Conservation (phyloP, 176 grass and related monocot genomes). For the Oryza meyeriana region DNA sequence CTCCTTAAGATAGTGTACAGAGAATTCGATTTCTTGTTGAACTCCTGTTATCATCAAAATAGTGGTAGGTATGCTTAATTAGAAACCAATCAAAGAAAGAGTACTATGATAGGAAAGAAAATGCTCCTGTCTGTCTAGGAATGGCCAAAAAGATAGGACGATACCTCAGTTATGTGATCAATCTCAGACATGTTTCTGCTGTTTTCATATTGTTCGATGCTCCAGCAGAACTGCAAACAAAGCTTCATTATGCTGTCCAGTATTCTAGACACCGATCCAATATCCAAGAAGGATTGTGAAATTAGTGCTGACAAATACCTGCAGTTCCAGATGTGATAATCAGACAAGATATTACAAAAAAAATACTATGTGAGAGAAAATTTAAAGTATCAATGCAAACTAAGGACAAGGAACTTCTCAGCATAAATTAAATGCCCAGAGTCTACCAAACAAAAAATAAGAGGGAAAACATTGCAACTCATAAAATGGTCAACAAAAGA, state of each 20-base stretch:
- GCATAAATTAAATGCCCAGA: neutral
- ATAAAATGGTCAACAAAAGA: neutral
- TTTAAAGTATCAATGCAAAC: constrained; percentile 19
- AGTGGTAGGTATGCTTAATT: constrained; percentile 4
- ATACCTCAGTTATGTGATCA: constrained; percentile 91
- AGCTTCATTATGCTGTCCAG: constrained; percentile 97
- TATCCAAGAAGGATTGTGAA: constrained; percentile 96
- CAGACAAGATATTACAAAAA: neutral
- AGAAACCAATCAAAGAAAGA: constrained; percentile 8
- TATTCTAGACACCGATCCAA: constrained; percentile 96
- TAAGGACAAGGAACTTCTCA: neutral
- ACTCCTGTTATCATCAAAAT: constrained; percentile 50
- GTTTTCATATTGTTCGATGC: constrained; percentile 72
- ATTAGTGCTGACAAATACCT: constrained; percentile 91
- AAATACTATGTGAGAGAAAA: neutral
- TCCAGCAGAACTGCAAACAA: constrained; percentile 96
- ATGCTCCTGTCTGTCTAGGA: neutral
- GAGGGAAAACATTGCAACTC: neutral
- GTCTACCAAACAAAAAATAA: neutral
- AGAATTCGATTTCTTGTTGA: constrained; percentile 99
- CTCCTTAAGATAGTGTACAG: constrained; percentile 89
- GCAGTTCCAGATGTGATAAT: constrained; percentile 16
- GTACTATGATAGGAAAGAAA: neutral
- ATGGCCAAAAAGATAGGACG: neutral
- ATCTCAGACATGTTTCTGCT: constrained; percentile 62